Conservation (phyloP, 192 early-diverging fungal species). For the Chytriomyces confervae region DNA sequence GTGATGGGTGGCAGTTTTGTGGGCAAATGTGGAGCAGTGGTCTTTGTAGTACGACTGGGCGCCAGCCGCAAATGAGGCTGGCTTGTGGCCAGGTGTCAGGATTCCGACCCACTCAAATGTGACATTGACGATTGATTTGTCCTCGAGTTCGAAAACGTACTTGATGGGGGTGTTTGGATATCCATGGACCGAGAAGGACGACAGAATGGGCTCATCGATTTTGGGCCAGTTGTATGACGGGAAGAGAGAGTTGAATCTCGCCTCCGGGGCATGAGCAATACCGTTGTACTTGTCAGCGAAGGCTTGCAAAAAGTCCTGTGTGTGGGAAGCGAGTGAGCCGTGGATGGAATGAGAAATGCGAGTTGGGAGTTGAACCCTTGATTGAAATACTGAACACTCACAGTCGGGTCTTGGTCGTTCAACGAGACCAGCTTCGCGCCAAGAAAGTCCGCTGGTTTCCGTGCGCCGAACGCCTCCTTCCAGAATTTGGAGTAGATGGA, state of each 20-base stretch:
- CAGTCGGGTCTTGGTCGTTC: constrained; percentile 9
- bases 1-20: background rate
- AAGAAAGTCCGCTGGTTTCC: background rate
- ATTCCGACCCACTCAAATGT: constrained; percentile 7
- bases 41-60: background rate
- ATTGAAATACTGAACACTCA: background rate
- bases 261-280: constrained; percentile 11
- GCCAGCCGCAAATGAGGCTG: background rate
- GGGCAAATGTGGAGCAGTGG: background rate
- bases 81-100: background rate
- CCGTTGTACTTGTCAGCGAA: constrained; percentile 28
- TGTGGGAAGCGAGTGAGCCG: too few relatives aligned
- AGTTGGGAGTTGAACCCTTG: background rate
- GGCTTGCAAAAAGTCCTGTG: constrained; percentile 25
- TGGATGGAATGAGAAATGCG: background rate
- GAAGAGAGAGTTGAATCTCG: constrained; percentile 27
- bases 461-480: background rate
- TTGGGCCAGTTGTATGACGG: constrained; percentile 4
- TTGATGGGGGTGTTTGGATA: background rate
- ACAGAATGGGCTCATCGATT: background rate
- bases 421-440: constrained; percentile 3
- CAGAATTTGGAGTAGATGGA: constrained; percentile 1
- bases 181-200: background rate
- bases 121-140: background rate
- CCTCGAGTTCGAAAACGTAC: background rate